These are phyloP conservation scores for Suillus plorans DNA, from an alignment of 768 basidiomycete genomes.

Conservation along the genomic window DNA sequence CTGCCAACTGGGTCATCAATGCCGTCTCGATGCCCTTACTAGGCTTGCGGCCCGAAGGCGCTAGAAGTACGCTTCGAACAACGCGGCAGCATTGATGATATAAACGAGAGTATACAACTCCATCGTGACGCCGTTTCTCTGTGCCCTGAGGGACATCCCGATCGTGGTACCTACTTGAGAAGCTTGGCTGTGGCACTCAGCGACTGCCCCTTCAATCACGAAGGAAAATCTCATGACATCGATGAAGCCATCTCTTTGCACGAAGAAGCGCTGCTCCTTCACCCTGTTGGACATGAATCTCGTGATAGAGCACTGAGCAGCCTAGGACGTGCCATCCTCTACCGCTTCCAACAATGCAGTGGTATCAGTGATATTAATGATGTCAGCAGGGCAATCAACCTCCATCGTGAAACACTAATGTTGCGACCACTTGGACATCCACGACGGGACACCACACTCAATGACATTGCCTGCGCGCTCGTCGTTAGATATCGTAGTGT, in stretches of 20 bases:
- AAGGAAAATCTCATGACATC: not conserved
- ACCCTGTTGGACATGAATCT: not conserved
- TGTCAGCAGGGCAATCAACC: not conserved
- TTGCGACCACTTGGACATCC: constrained; percentile 9
- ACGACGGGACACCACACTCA: constrained; percentile 5
- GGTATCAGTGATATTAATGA: not conserved
- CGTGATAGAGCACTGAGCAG: constrained; percentile 15
- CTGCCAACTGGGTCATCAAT: not conserved
- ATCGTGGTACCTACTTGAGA: constrained; percentile 1
- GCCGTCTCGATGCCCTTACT: not conserved
- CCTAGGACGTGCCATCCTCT: constrained; percentile 16
- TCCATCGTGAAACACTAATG: constrained; percentile 4
- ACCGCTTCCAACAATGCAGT: constrained; percentile 13
- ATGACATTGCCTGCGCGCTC: constrained; percentile 16
- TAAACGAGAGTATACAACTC: constrained; percentile 13
- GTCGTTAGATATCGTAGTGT: constrained; percentile 8
- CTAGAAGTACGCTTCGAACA: constrained; percentile 6
- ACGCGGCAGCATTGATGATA: not conserved
- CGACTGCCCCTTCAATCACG: constrained; percentile 11
- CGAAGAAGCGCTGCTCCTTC: not conserved
- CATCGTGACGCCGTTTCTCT: constrained; percentile 8
- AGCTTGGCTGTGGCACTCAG: constrained; percentile 14
- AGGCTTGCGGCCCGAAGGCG: not conserved
- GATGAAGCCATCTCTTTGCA: not conserved
- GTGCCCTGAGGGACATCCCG: constrained; percentile 10